A percentile compares a stretch with the other conserved stretches of the same genome.
Evolutionary conservation across 1,284 basidiomycete species (phyloP).

Genomic region (Leccinum pallidistipes): DNA sequence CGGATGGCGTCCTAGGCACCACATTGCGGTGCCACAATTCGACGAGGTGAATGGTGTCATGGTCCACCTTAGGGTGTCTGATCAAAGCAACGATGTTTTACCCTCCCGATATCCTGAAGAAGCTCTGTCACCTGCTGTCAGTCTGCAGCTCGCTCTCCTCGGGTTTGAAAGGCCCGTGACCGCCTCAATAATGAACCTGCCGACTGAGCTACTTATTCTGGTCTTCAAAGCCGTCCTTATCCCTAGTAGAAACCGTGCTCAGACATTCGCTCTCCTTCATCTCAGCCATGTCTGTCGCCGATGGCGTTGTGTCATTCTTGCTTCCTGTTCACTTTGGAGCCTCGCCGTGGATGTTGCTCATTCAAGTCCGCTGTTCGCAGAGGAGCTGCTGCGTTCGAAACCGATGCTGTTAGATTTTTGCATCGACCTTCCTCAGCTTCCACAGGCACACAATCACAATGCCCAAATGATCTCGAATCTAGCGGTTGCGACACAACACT

Average conservation of each 20-base stretch:
- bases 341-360: background rate
- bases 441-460: background rate
- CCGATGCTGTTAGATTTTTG: background rate
- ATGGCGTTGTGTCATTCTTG: background rate
- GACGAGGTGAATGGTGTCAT: background rate
- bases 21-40: background rate
- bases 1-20: background rate
- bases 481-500: background rate
- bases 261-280: background rate
- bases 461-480: background rate
- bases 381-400: background rate
- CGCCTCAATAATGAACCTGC: background rate
- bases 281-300: background rate
- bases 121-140: background rate
- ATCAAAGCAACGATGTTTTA: background rate
- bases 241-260: background rate
- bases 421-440: background rate
- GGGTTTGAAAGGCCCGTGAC: background rate
- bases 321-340: background rate
- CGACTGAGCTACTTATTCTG: background rate
- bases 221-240: background rate
- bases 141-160: background rate
- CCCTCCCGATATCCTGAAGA: background rate
- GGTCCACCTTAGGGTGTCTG: background rate
- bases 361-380: background rate